Conservation (phyloP, 495 filamentous ascomycete genomes). For the Hypoxylon intermedium region DNA sequence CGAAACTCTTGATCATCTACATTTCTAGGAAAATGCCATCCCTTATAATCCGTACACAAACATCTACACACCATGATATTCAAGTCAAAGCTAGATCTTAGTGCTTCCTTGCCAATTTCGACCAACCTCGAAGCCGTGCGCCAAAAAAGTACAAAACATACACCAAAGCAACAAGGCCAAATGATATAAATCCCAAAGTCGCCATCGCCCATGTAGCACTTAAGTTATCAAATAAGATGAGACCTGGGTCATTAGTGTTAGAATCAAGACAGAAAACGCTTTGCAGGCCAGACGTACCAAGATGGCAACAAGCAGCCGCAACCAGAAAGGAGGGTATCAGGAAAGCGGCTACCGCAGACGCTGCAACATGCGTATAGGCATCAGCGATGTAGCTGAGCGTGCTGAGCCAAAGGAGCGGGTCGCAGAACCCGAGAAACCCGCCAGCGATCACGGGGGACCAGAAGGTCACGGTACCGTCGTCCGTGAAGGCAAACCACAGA, state of each 20-base stretch:
- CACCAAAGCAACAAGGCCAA: constrained; percentile 46
- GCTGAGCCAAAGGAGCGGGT: constrained; percentile 47
- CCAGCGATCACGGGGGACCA: constrained; percentile 49
- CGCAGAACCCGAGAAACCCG: constrained; percentile 44
- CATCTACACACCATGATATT: no score
- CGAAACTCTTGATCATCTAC: no score
- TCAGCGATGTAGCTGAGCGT: constrained; percentile 52
- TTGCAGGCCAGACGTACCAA: constrained; percentile 26
- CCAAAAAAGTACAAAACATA: constrained; percentile 51
- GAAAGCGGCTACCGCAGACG: constrained; percentile 48
- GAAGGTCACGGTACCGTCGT: constrained; percentile 45
- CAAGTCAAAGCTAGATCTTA: not conserved
- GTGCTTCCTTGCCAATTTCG: constrained; percentile 34
- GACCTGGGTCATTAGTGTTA: constrained; percentile 35
- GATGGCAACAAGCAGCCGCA: constrained; percentile 48
- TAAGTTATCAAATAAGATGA: constrained; percentile 49
- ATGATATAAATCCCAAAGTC: constrained; percentile 45
- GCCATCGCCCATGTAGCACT: constrained; percentile 49
- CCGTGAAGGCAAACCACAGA: constrained; percentile 50
- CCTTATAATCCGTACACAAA: no score
- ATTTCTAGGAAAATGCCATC: no score
- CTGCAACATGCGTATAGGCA: constrained; percentile 50
- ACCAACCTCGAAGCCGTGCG: constrained; percentile 35
- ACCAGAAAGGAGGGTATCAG: constrained; percentile 48
- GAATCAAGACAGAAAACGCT: not conserved